Evolutionary conservation across 768 basidiomycete species (phyloP), one percentile per base, ranked within the genome.

Genomic region (Tylopilus balloui): DNA sequence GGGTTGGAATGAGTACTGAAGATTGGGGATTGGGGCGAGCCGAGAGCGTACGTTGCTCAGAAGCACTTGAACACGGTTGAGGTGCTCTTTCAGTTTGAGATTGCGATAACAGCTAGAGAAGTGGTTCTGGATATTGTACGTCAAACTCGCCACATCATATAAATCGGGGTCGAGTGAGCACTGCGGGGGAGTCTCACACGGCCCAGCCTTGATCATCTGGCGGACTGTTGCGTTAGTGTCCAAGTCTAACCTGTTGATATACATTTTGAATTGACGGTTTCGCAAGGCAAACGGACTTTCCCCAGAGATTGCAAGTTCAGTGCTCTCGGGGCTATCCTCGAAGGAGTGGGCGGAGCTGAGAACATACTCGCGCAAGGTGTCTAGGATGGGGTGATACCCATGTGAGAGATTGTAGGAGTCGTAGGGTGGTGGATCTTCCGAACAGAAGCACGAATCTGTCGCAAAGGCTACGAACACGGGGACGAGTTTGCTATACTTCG

Each of bases 381-480:
- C 1, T 31, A 4, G 2, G 3, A 50, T 50, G 1, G 52, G 61
- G 11, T 0, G 3, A 23, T 52, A 51, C 15, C 51, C 59, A 1
- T 55, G 44, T 4, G 49, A 42, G 6, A 57, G 35, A 19, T 44
- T 29, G 44, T 57, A 61, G 20, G 41, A 31, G 17, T 48, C 39
- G 29, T 57, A 55, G 1, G 6, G 9, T 3, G 68, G 63, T 35
- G 59, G 65, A 19, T 48, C 11, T 20, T 50, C 52, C 3, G 2
- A 14, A 20, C 31, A 5, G 42, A 62, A 50, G 3, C 37, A 36
- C 6, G 57, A 17, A 11, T 54, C 40, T 4, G 57, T 41, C 1
- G 53, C 57, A 45, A 72, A 69, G 1, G 74, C 64, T 12, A 75
- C 39, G 2, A 74, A 44, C 1, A 60, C 59, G 0, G 64, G 57